Conservation (phyloP, 768 basidiomycete species). For the Suillus weaverae region DNA sequence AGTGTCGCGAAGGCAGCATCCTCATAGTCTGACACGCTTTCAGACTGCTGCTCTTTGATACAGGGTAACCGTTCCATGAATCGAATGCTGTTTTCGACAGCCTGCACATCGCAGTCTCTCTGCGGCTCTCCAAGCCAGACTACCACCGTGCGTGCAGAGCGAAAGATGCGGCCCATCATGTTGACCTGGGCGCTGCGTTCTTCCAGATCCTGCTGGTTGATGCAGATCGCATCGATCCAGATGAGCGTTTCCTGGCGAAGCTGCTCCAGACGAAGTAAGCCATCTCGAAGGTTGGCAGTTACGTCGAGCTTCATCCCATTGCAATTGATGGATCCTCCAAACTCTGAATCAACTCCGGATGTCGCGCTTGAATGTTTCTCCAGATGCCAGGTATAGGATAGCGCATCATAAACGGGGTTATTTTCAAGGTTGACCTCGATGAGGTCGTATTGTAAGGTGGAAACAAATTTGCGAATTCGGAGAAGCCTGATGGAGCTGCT, state of each 20-base stretch:
- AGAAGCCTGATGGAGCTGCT: neutral
- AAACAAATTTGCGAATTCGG: neutral
- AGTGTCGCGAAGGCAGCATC: neutral
- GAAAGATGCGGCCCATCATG: slow-evolving; percentile 10
- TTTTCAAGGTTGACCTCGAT: neutral
- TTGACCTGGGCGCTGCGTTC: slow-evolving; percentile 8
- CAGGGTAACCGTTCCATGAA: neutral
- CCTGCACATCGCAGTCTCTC: neutral
- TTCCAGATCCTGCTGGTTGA: slow-evolving; percentile 10
- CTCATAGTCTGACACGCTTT: neutral
- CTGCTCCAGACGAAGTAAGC: neutral
- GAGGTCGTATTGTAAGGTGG: neutral
- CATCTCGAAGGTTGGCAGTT: neutral
- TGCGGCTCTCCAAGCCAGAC: slow-evolving; percentile 10
- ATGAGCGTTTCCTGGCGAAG: slow-evolving; percentile 6
- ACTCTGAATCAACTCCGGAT: neutral
- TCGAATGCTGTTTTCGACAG: neutral
- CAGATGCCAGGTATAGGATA: slow-evolving; percentile 10
- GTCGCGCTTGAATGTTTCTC: neutral
- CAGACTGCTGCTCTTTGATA: neutral
- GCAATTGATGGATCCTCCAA: neutral
- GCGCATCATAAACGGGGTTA: slow-evolving; percentile 4
- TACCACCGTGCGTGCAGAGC: slow-evolving; percentile 2
- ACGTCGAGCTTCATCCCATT: neutral
- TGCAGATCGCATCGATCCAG: slow-evolving; percentile 12